These are phyloP conservation scores for Galium porrigens DNA, from an alignment of 305 asterid species.

Conservation along the genomic window DNA sequence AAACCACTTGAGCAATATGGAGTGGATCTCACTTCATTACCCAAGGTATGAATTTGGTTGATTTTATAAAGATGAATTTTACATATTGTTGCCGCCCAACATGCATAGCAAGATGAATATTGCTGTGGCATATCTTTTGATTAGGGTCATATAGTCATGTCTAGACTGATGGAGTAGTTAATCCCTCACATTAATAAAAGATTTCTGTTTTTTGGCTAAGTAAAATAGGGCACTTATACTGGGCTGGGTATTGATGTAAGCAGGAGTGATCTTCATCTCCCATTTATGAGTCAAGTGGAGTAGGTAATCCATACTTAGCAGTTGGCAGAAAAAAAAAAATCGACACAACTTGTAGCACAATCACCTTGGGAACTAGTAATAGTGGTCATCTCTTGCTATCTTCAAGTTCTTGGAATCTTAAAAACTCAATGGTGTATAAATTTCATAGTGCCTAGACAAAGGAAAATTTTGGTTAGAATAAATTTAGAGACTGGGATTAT, in stretches of 20 bases:
- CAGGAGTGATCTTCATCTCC: neutral
- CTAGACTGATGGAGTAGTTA: neutral
- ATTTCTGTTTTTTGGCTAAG: neutral
- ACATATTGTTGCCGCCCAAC: neutral
- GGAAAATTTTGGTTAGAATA: neutral
- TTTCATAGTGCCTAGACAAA: neutral
- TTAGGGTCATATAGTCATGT: neutral
- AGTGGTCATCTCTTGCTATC: neutral
- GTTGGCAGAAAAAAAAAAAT: neutral
- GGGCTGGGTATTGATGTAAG: neutral
- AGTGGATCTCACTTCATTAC: slow-evolving; percentile 46
- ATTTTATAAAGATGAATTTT: neutral
- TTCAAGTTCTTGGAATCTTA: no score
- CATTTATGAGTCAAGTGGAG: neutral
- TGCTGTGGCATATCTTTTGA: neutral
- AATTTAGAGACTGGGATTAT: neutral
- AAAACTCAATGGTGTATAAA: no score
- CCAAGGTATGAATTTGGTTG: slow-evolving; percentile 35
- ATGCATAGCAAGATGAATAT: neutral
- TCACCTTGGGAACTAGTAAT: neutral
- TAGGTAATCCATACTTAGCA: neutral
- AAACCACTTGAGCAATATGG: slow-evolving; percentile 77
- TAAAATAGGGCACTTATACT: neutral
- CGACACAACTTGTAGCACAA: neutral
- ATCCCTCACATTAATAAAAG: neutral